A percentile compares a stretch with the other conserved stretches of the same genome.
phyloP scores from a whole-genome alignment of 768 basidiomycete genomes.

The Ramaria rubella region DNA sequence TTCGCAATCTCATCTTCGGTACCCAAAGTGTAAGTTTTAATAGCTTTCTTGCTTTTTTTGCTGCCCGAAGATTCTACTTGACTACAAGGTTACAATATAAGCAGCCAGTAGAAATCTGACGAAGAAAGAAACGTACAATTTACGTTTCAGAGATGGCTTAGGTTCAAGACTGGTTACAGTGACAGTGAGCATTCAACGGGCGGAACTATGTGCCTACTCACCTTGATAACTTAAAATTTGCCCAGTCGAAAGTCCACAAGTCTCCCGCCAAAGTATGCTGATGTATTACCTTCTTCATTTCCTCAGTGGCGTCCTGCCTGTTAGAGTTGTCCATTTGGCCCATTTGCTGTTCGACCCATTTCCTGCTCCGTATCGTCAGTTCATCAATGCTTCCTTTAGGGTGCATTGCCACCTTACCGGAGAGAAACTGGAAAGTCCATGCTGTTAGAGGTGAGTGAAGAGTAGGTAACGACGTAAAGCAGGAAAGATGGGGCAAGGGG shows the following conservation, averaged over 20 bases:
- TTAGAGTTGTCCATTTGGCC: conserved; percentile 88
- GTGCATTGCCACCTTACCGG: background rate
- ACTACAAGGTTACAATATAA: conserved; percentile 22
- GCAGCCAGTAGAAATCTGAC: background rate
- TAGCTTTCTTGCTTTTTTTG: conserved; percentile 43
- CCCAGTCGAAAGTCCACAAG: conserved; percentile 94
- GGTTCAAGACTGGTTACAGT: conserved; percentile 44
- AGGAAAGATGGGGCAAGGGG: background rate
- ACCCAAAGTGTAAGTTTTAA: conserved; percentile 38
- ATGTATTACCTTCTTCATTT: conserved; percentile 95
- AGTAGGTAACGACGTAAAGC: background rate
- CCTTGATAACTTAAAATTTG: conserved; percentile 81
- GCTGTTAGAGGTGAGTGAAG: background rate
- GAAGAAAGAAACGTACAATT: conserved; percentile 42
- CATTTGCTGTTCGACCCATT: conserved; percentile 92
- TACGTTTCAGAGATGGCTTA: conserved; percentile 64
- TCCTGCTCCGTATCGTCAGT: conserved; percentile 40
- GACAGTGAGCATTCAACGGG: conserved; percentile 9
- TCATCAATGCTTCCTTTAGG: background rate
- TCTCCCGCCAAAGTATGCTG: conserved; percentile 79
- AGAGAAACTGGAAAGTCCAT: conserved; percentile 5
- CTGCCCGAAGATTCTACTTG: conserved; percentile 53
- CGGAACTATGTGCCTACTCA: conserved; percentile 29
- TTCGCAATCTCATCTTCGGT: conserved; percentile 63
- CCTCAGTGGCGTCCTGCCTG: conserved; percentile 81